Base-by-base conservation (phyloP, 2,329 filamentous ascomycete genomes). In the Talaromyces sp. region DNA sequence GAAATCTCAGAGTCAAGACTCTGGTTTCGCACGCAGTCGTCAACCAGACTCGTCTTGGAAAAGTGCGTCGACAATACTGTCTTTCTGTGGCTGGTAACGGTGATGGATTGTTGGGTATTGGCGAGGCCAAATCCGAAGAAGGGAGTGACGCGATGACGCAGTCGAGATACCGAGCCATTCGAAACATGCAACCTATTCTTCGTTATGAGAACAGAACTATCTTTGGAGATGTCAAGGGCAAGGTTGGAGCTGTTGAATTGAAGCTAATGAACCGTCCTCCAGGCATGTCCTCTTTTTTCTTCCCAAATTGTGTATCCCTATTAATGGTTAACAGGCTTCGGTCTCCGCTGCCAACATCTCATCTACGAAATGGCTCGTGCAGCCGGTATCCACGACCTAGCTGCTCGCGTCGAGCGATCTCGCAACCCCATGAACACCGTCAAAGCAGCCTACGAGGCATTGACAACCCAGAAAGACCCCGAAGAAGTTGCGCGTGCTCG, bases 401-500 rank as follows among this genome's bases (percentile, higher is more conserved):
- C 93, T 17, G 93, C 92, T 58, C 86, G 86, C 70, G 93, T 96
- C 68, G 89, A 89, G 43, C 90, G 94, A 54, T 92, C 92, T 68
- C 88, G 93, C 73, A 98, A 97, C 84, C 92, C 93, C 71, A 97
- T 98, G 93, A 99, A 99, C 83, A 92, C 93, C 19, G 91, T 97
- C 80, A 97, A 97, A 82, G 95, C 95, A 15, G 86, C 92, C 47
- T 91, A 91, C 79, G 79, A 94, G 77, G 94, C 93, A 5, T 83
- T 99, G 68, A 86, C 87, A 77, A 90, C 84, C 81, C 95, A 99
- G 82, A 87, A 87, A 67, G 84, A 96, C 74, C 95, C 95, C 34
- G 92, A 98, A 77, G 89, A 94, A 75, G 89, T 99, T 75, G 95
- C 95, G 65, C 86, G 91, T 59, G 94, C 92, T 61, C 83, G 93